Conservation (phyloP, 2,329 filamentous ascomycete species). For the Furcasterigmium sp. region DNA sequence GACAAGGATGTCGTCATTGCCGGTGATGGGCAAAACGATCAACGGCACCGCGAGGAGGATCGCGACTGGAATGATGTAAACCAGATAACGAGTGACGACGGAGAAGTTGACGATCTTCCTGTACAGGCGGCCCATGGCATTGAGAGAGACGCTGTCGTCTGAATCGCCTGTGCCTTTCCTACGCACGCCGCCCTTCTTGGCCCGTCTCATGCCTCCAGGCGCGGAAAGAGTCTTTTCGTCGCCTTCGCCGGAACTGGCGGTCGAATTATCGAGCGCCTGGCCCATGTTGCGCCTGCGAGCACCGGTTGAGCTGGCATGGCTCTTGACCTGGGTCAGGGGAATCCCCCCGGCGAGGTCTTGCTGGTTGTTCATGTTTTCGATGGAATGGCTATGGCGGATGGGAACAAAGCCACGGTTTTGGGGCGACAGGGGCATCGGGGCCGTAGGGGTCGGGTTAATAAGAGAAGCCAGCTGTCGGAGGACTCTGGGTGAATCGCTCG, state of each 20-base stretch:
- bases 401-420: constrained; percentile 39
- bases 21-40: constrained; percentile 45
- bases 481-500: background rate
- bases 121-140: constrained; percentile 62
- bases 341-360: constrained; percentile 35
- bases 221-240: constrained; percentile 35
- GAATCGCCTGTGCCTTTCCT: constrained; percentile 38
- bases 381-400: constrained; percentile 22
- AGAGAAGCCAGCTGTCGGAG: background rate
- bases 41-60: constrained; percentile 58
- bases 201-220: constrained; percentile 14
- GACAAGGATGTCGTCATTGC: constrained; percentile 25
- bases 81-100: constrained; percentile 58
- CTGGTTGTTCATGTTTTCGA: constrained; percentile 25
- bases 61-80: constrained; percentile 62
- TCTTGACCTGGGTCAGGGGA: constrained; percentile 50
- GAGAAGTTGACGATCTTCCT: constrained; percentile 59
- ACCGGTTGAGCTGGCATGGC: constrained; percentile 48
- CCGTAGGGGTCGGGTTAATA: constrained; percentile 2
- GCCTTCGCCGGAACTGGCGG: constrained; percentile 21
- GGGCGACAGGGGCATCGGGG: constrained; percentile 25
- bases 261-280: constrained; percentile 25
- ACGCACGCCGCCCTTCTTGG: constrained; percentile 33
- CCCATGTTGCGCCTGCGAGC: constrained; percentile 41
- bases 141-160: constrained; percentile 54